Base-by-base conservation (phyloP, 495 filamentous ascomycete genomes). In the Daldinia vernicosa region DNA sequence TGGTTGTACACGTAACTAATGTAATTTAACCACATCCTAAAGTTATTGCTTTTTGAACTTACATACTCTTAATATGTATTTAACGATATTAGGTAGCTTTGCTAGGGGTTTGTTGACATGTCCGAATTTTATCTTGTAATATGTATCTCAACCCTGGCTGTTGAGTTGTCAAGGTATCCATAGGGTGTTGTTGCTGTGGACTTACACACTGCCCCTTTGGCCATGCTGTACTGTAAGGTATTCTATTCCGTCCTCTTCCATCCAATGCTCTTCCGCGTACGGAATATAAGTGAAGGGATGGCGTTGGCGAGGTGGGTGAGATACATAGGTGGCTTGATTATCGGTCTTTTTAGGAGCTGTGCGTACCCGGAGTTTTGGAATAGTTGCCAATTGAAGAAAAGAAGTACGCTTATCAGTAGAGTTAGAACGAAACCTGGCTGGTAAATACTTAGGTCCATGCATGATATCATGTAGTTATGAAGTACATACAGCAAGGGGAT, bases 121-220 rank as follows among this genome's bases (percentile, higher is more conserved):
- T 1, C 17, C 19, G 24, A 8, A 24, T 22, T 24, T 12, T 19
- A 24, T 9, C 19, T 22, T 24, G 19, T 12, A 3, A 47, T 47
- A 47, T 24, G 8, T 24, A 47, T 5, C 24, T 47, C 43, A 11
- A 47, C 43, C 43, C 43, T 47, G 19, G 43, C 19, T 24, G 43
- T 47, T 47, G 43, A 47, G 43, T 47, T 47, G 43, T 47, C 43
- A 47, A 47, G 43, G 43, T 47, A 47, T 47, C 43, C 43, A 47
- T 24, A 22, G 2, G 17, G 43, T 24, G 43, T 47, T 47, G 43
- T 47, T 47, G 2, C 6, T 47, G 43, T 24, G 43, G 43, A 47
- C 19, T 11, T 24, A 24, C 4, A 1, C 37, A 12, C 17, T 22
- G 19, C 43, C 43, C 43, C 43, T 17, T 19, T 9, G 8, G 19